phyloP scores from a whole-genome alignment of 2,329 filamentous ascomycete species.

The Pseudogymnoascus sp. region DNA sequence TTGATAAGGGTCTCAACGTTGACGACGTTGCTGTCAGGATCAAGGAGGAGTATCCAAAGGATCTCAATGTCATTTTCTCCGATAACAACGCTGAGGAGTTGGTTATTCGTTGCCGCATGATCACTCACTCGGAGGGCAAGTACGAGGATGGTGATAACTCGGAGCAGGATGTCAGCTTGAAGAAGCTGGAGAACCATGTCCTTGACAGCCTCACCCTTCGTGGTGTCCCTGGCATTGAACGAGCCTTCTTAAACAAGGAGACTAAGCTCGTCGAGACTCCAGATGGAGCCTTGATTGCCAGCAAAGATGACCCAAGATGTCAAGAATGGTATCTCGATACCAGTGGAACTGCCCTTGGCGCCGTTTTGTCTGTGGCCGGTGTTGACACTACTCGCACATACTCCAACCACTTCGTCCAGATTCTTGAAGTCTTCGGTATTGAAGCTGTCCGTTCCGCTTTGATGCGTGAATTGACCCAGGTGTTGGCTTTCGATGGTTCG shows the following conservation, averaged over 20 bases:
- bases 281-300: constrained; percentile 65
- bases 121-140: constrained; percentile 60
- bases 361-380: constrained; percentile 77
- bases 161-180: constrained; percentile 86
- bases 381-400: constrained; percentile 81
- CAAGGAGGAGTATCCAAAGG: constrained; percentile 76
- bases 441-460: constrained; percentile 84
- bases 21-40: constrained; percentile 85
- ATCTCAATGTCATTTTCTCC: constrained; percentile 89
- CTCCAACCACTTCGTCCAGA: constrained; percentile 92
- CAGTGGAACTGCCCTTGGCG: constrained; percentile 74
- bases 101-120: constrained; percentile 83
- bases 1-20: constrained; percentile 88
- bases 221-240: constrained; percentile 79
- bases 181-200: constrained; percentile 83
- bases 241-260: constrained; percentile 86
- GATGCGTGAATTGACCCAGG: constrained; percentile 79
- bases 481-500: constrained; percentile 95
- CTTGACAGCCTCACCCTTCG: constrained; percentile 85
- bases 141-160: constrained; percentile 59
- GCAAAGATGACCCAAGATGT: constrained; percentile 65
- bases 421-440: constrained; percentile 91
- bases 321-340: constrained; percentile 96
- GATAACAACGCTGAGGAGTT: constrained; percentile 96
- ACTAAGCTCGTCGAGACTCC: constrained; percentile 55